A percentile compares a stretch with the other conserved stretches of the same genome.
These are phyloP conservation scores for Penicillium riverlandense DNA, from an alignment of 495 filamentous ascomycete species.

Conservation along the genomic window DNA sequence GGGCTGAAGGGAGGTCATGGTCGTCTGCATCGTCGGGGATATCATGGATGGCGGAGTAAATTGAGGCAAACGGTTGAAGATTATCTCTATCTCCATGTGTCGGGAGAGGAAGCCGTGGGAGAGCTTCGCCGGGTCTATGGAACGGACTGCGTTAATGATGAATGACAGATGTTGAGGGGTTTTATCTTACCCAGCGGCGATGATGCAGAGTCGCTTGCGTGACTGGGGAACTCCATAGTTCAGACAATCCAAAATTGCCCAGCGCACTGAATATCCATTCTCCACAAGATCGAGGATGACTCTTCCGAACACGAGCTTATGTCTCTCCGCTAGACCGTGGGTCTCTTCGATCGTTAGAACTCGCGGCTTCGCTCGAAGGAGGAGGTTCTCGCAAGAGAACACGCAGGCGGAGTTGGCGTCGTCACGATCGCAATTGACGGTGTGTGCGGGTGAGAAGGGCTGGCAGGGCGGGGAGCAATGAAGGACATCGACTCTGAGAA, in stretches of 20 bases:
- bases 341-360: constrained; percentile 85
- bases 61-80: constrained; percentile 31
- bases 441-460: constrained; percentile 73
- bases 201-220: constrained; percentile 61
- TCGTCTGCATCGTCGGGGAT: constrained; percentile 34
- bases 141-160: constrained; percentile 6
- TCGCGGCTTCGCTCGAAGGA: constrained; percentile 60
- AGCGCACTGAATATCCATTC: constrained; percentile 63
- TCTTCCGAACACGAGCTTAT: constrained; percentile 46
- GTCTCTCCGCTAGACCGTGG: constrained; percentile 48
- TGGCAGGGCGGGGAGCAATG: constrained; percentile 86
- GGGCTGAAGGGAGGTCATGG: constrained; percentile 35
- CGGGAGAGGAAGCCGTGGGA: constrained; percentile 60
- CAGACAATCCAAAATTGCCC: constrained; percentile 42
- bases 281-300: constrained; percentile 59
- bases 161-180: not conserved
- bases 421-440: constrained; percentile 54
- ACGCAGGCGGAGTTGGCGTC: constrained; percentile 67
- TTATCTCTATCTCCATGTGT: constrained; percentile 47
- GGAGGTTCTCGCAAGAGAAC: constrained; percentile 52
- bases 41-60: constrained; percentile 36
- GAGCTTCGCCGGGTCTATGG: constrained; percentile 60
- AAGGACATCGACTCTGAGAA: constrained; percentile 55
- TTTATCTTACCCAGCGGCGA: constrained; percentile 62
- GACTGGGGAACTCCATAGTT: constrained; percentile 57